Evolutionary conservation across 371 early-diverging fungal species (phyloP).

Genomic region (Rhizopus arrhizus): DNA sequence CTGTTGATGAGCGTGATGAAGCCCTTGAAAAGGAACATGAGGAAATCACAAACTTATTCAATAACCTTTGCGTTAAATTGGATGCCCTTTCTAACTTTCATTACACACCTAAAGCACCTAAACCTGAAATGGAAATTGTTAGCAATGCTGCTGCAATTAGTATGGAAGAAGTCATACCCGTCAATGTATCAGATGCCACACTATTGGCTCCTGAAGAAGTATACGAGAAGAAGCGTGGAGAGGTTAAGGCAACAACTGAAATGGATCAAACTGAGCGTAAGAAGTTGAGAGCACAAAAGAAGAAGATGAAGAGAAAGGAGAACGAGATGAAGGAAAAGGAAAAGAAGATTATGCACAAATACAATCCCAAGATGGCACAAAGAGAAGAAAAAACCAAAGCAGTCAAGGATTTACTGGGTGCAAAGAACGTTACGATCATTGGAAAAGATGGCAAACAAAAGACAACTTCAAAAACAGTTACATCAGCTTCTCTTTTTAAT

Average conservation of each 20-base stretch:
- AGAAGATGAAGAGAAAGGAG: slow-evolving; percentile 65
- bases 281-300: slow-evolving; percentile 65
- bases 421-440: slow-evolving; percentile 66
- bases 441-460: slow-evolving; percentile 61
- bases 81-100: slow-evolving; percentile 94
- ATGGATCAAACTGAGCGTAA: slow-evolving; percentile 76
- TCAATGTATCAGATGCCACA: slow-evolving; percentile 80
- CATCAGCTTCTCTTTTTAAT: slow-evolving; percentile 35
- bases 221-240: slow-evolving; percentile 69
- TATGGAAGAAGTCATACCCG: slow-evolving; percentile 95
- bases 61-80: slow-evolving; percentile 74
- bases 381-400: slow-evolving; percentile 67
- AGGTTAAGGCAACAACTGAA: slow-evolving; percentile 70
- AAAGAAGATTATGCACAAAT: slow-evolving; percentile 53
- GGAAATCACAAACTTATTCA: slow-evolving; percentile 77
- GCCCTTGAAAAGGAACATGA: slow-evolving; percentile 75
- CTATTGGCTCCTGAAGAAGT: slow-evolving; percentile 92
- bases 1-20: slow-evolving; percentile 73
- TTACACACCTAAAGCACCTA: slow-evolving; percentile 80
- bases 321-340: slow-evolving; percentile 60
- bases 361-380: slow-evolving; percentile 56
- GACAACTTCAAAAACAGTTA: slow-evolving; percentile 25
- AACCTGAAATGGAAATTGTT: slow-evolving; percentile 78
- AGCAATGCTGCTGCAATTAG: slow-evolving; percentile 86
- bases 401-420: slow-evolving; percentile 69